Conservation (phyloP, 257 asterid species). For the Fraxinus pennsylvanica region DNA sequence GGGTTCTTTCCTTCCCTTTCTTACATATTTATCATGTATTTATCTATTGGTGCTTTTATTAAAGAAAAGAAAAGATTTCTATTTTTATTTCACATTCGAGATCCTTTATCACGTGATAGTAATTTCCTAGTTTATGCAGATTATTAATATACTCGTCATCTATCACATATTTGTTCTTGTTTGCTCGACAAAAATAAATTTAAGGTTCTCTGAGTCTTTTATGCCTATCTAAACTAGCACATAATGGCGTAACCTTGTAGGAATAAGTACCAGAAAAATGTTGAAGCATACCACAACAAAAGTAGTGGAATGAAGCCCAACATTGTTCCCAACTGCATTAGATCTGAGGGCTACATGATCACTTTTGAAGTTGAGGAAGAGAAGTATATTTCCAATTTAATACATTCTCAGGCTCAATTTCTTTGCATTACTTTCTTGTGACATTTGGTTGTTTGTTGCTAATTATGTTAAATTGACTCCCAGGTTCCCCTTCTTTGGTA, state of each 20-base stretch:
- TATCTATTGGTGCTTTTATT: neutral
- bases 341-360: slow-evolving; percentile 92
- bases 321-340: slow-evolving; percentile 81
- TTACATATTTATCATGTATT: neutral
- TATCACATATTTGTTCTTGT: slow-evolving; percentile 3
- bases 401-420: slow-evolving; percentile 11
- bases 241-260: slow-evolving; percentile 40
- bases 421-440: slow-evolving; percentile 22
- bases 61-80: slow-evolving; percentile 9
- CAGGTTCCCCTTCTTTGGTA: slow-evolving; percentile 96
- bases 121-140: neutral
- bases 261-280: slow-evolving; percentile 98
- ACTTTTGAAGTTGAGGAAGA: slow-evolving; percentile 98
- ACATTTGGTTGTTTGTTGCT: slow-evolving; percentile 27
- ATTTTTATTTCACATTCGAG: slow-evolving; percentile 15
- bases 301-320: slow-evolving; percentile 81
- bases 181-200: slow-evolving; percentile 22
- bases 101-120: slow-evolving; percentile 12
- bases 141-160: slow-evolving; percentile 6
- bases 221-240: slow-evolving; percentile 18
- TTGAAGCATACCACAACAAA: slow-evolving; percentile 90
- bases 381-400: slow-evolving; percentile 53
- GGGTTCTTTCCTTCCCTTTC: neutral
- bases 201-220: slow-evolving; percentile 21
- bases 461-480: slow-evolving; percentile 29